Conservation (phyloP, 1,139 yeast genomes). For the Debaryomyces singareniensis region DNA sequence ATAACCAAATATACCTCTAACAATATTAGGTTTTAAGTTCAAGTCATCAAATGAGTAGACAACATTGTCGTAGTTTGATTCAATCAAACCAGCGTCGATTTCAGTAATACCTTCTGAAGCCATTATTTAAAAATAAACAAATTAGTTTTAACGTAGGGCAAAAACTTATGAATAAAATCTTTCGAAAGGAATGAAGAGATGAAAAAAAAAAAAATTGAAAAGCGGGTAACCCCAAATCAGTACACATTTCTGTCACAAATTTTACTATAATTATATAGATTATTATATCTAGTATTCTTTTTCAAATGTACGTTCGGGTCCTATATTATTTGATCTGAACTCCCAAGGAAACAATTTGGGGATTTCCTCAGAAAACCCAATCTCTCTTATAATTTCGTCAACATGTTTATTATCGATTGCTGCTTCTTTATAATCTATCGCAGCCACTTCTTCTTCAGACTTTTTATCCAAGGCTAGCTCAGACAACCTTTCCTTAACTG, state of each 20-base stretch:
- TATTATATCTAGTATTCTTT: too few relatives aligned
- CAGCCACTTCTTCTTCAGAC: background rate
- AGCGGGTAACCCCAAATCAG: too few relatives aligned
- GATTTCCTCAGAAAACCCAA: slow-evolving; percentile 3
- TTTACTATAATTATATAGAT: too few relatives aligned
- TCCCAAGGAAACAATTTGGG: slow-evolving; percentile 37
- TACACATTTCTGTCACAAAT: too few relatives aligned
- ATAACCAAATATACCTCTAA: slow-evolving; percentile 91
- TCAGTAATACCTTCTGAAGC: slow-evolving; percentile 62
- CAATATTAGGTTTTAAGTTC: slow-evolving; percentile 70
- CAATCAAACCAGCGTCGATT: slow-evolving; percentile 78
- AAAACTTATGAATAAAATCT: background rate
- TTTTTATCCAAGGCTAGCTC: background rate
- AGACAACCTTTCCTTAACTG: background rate
- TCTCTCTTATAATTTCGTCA: background rate
- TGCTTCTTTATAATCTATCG: too few relatives aligned
- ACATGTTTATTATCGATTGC: background rate
- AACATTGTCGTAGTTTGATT: slow-evolving; percentile 96
- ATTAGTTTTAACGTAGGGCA: background rate
- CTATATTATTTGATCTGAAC: slow-evolving; percentile 10
- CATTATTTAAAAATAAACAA: background rate
- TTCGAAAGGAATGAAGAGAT: background rate
- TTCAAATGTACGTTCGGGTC: slow-evolving; percentile 27
- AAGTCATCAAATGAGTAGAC: slow-evolving; percentile 86
- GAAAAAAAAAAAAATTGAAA: slow-evolving; percentile 6